Base-by-base conservation (phyloP, 352 stramenopile genomes). In the Phytopythium mirpurense region DNA sequence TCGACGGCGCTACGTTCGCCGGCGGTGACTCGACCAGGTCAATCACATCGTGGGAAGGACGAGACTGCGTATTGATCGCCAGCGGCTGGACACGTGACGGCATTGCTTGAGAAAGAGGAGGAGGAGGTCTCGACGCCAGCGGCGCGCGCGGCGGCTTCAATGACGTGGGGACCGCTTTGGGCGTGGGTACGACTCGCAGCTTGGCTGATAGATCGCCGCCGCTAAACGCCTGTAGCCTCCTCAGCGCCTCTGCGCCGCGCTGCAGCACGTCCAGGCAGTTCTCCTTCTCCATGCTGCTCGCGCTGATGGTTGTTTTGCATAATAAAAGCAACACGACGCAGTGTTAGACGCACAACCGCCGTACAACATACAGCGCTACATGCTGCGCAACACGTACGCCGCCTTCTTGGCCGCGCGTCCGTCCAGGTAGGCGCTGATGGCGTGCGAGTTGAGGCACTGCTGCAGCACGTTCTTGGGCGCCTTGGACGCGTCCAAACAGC, bases 391-490 rank as follows among this genome's bases (percentile, higher is more conserved):
- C 31, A 52, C 74, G 44, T 56, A 77, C 73, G 55, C 59, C 59
- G 67, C 53, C 44, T 90, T 90, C 31, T 67, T 56, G 42, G 66
- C 54, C 34, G 68, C 57, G 10, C 76, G 68, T 46, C 66, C 76
- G 46, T 88, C 70, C n/a, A 89, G 63, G 70, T 89, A 91, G 18
- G 65, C 57, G 41, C 65, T 80, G 55, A 89, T 91, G 52, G 85
- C 68, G 54, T 91, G 81, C 35, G 81, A 89, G 57, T 91, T 91
- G 18, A 91, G 62, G 51, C 81, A 86, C 50, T 89, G 76, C 52
- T 89, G 78, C 29, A 91, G 64, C 35, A 65, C 58, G 44, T 78
- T 86, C 51, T 46, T 61, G 5, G 65, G 59, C 0, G 68, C 68
- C 68, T 75, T 3, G 2, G 29, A 4, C 9, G 37, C 53, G 27